These are phyloP conservation scores for Trapa bicornis DNA, from an alignment of 345 rosid genomes.

Conservation along the genomic window DNA sequence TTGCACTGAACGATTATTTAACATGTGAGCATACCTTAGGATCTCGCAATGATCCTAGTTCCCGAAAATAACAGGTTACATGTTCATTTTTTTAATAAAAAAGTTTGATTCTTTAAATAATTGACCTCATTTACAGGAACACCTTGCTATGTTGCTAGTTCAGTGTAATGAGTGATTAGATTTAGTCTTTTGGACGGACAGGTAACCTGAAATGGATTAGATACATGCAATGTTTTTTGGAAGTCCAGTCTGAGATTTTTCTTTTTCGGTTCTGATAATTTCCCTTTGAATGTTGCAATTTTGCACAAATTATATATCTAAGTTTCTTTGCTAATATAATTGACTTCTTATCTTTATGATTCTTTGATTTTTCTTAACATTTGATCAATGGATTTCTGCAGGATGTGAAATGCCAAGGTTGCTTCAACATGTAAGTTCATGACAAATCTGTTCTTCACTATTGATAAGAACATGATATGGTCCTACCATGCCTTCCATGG, in stretches of 20 bases:
- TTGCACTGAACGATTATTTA: not conserved
- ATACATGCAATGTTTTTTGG: not conserved
- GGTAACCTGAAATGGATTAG: not conserved
- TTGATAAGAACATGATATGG: not conserved
- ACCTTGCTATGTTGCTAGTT: not conserved
- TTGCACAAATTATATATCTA: not conserved
- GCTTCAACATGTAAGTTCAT: conserved; percentile 54
- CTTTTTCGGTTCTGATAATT: not conserved
- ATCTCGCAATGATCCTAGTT: too few species aligned
- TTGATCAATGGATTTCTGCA: conserved; percentile 8
- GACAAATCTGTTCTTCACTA: not conserved
- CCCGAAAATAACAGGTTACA: too few species aligned
- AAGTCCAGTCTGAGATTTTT: not conserved
- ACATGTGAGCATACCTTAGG: too few species aligned
- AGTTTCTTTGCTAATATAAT: not conserved
- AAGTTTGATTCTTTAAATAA: too few species aligned
- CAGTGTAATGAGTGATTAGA: not conserved
- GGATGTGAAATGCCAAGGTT: conserved; percentile 80
- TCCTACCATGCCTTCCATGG: not conserved
- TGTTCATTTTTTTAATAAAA: too few species aligned
- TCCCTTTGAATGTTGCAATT: not conserved
- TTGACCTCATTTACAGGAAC: too few species aligned
- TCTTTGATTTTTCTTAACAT: not conserved
- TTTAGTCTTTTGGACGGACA: not conserved
- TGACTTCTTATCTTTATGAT: not conserved